A percentile compares a stretch with the other conserved stretches of the same genome.
These are phyloP conservation scores for Syncephalastrum racemosum DNA, from an alignment of 371 early-diverging fungal species.

Conservation along the genomic window DNA sequence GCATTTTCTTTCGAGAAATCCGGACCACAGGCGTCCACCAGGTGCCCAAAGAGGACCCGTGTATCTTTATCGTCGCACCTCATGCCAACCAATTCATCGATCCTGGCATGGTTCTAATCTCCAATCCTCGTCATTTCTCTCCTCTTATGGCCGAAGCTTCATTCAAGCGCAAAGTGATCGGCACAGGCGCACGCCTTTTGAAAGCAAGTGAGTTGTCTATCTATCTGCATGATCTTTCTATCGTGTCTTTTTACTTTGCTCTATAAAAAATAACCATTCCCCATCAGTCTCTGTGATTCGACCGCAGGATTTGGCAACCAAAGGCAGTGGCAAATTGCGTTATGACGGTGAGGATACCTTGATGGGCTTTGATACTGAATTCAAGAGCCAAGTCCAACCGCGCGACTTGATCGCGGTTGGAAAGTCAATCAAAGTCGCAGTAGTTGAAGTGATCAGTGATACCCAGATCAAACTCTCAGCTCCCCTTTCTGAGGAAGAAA, in stretches of 20 bases:
- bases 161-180: constrained; percentile 72
- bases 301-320: constrained; percentile 73
- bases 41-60: constrained; percentile 73
- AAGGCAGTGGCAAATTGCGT: constrained; percentile 58
- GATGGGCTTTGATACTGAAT: constrained; percentile 59
- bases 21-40: constrained; percentile 68
- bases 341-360: constrained; percentile 32
- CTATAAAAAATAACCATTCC: no score
- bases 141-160: constrained; percentile 75
- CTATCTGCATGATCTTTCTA: not conserved
- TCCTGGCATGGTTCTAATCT: constrained; percentile 66
- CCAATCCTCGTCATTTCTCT: constrained; percentile 65
- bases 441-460: constrained; percentile 68
- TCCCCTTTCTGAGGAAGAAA: constrained; percentile 39
- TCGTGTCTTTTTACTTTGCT: no score
- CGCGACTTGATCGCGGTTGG: constrained; percentile 54
- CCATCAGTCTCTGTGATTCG: constrained; percentile 74
- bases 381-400: constrained; percentile 51
- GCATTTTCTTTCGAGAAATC: constrained; percentile 78
- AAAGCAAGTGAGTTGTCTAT: constrained; percentile 47
- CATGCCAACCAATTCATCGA: constrained; percentile 78
- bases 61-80: constrained; percentile 84
- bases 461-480: constrained; percentile 52
- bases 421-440: constrained; percentile 45
- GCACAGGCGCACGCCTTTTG: constrained; percentile 59